phyloP scores from a whole-genome alignment of 1,139 yeast species.

The Geotrichum citri-aurantii region DNA sequence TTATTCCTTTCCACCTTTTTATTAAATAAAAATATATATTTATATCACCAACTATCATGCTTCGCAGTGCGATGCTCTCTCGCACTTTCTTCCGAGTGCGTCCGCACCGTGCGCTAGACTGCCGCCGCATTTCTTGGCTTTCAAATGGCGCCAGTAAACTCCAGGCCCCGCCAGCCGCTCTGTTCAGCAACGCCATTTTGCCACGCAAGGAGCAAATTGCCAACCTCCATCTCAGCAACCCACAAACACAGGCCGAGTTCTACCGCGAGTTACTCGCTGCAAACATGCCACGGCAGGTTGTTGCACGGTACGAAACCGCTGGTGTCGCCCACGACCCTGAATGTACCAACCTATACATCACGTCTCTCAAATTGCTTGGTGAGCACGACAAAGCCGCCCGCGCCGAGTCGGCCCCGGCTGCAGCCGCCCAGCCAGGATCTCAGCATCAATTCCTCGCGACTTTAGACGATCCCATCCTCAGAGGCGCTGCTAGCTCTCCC shows the following conservation, averaged over 20 bases:
- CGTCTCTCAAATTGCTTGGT: conserved; percentile 74
- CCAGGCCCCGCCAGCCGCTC: not conserved
- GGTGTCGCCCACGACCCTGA: conserved; percentile 79
- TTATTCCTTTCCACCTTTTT: too few species aligned
- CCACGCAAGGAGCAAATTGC: conserved; percentile 60
- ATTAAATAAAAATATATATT: too few species aligned
- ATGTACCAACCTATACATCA: conserved; percentile 69
- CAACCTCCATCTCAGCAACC: conserved; percentile 60
- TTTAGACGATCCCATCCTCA: not conserved
- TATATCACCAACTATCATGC: not conserved
- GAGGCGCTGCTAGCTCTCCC: conserved; percentile 32
- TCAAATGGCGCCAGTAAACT: not conserved
- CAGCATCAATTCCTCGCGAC: not conserved
- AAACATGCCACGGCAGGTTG: conserved; percentile 88
- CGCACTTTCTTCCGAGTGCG: not conserved
- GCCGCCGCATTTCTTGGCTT: not conserved
- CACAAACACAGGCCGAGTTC: conserved; percentile 72
- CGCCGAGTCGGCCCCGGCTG: conserved; percentile 24
- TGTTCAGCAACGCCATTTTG: not conserved
- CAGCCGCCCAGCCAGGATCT: not conserved
- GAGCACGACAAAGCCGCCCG: conserved; percentile 71
- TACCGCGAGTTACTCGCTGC: conserved; percentile 65
- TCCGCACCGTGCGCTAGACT: not conserved
- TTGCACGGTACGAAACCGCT: conserved; percentile 83
- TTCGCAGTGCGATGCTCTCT: not conserved